These are phyloP conservation scores for Naumovozyma dairenensis DNA, from an alignment of 805 yeast species.

Conservation along the genomic window DNA sequence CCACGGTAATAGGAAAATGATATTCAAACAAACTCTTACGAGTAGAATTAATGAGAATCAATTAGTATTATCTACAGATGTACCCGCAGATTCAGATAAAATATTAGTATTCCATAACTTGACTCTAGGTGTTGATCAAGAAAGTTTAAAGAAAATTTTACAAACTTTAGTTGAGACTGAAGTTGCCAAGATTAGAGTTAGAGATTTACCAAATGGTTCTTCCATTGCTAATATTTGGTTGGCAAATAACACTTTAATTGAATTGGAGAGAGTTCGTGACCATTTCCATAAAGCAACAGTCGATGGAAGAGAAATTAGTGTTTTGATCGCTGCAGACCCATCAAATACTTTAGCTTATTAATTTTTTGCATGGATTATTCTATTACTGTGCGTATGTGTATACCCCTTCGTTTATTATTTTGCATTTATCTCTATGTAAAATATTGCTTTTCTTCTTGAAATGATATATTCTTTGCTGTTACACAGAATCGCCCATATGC, in stretches of 20 bases:
- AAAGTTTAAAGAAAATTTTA: conserved; percentile 15
- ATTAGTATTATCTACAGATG: too few species aligned
- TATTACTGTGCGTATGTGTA: not conserved
- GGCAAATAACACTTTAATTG: conserved; percentile 14
- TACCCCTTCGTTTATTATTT: not conserved
- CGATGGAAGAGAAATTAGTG: conserved; percentile 36
- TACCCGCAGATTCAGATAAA: too few species aligned
- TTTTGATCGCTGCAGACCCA: conserved; percentile 21
- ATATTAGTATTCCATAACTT: conserved; percentile 18
- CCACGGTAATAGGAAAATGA: too few species aligned
- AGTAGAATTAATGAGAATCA: too few species aligned
- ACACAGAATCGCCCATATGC: too few species aligned
- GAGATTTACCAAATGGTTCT: conserved; percentile 32
- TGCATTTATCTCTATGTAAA: too few species aligned
- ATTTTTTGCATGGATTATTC: not conserved
- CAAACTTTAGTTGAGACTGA: conserved; percentile 14
- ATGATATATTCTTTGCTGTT: too few species aligned
- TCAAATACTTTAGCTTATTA: conserved; percentile 3
- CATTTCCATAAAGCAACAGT: conserved; percentile 36
- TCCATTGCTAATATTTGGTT: conserved; percentile 32
- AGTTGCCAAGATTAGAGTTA: conserved; percentile 20
- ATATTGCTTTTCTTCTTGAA: too few species aligned
- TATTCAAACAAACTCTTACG: too few species aligned
- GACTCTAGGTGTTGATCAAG: conserved; percentile 21
- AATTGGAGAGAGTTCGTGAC: conserved; percentile 25